These are phyloP conservation scores for Schizochytrium sp. DNA, from an alignment of 108 stramenopile genomes.

Conservation along the genomic window DNA sequence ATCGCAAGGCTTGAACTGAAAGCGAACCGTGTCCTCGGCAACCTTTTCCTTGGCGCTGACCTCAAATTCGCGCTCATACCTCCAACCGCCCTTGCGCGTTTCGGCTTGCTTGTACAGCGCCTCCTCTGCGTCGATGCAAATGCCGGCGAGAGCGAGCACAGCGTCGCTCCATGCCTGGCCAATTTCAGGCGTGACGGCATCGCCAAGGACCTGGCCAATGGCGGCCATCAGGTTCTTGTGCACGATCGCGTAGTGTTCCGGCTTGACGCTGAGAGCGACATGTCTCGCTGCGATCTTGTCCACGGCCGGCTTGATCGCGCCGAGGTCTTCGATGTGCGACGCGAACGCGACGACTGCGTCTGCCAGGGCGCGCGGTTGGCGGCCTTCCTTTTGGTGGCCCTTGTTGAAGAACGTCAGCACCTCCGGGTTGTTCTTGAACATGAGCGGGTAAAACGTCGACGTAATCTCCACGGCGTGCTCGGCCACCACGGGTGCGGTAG, in stretches of 20 bases:
- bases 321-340: constrained; percentile 25
- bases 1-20: background rate
- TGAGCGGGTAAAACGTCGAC: constrained; percentile 18
- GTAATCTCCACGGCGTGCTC: constrained; percentile 3
- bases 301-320: constrained; percentile 13
- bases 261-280: constrained; percentile 22
- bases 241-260: constrained; percentile 34
- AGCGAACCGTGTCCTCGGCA: constrained; percentile 2
- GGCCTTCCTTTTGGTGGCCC: constrained; percentile 3
- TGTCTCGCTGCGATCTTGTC: constrained; percentile 19
- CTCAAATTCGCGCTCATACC: constrained; percentile 8
- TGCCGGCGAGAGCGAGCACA: background rate
- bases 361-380: constrained; percentile 26
- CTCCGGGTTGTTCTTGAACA: constrained; percentile 26
- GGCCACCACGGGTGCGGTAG: constrained; percentile 30
- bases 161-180: constrained; percentile 20
- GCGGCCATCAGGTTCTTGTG: constrained; percentile 21
- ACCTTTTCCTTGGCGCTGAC: background rate
- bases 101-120: background rate
- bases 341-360: constrained; percentile 29
- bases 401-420: constrained; percentile 29
- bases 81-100: constrained; percentile 20
- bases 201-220: constrained; percentile 27
- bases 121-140: constrained; percentile 31
- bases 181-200: constrained; percentile 20